Conservation (phyloP, 2,329 filamentous ascomycete species). For the Sphaerulina vaccinii region DNA sequence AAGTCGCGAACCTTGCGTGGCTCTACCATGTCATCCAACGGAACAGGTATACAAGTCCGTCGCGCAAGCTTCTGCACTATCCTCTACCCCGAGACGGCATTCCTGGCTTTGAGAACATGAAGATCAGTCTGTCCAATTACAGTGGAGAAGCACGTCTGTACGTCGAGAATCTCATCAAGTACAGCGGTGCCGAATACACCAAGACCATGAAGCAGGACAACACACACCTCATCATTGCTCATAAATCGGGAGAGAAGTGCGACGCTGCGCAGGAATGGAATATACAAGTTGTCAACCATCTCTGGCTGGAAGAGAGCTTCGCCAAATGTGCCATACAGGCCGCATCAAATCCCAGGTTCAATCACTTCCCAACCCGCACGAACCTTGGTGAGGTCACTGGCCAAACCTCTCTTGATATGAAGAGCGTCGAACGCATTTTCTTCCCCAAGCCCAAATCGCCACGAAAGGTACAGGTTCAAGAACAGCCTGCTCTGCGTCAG, state of each 20-base stretch:
- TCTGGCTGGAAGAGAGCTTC: constrained; percentile 98
- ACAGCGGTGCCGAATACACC: constrained; percentile 83
- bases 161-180: constrained; percentile 84
- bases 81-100: constrained; percentile 76
- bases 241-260: constrained; percentile 87
- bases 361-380: constrained; percentile 80
- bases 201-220: constrained; percentile 95
- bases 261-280: constrained; percentile 90
- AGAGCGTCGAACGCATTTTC: constrained; percentile 69
- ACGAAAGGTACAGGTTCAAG: constrained; percentile 26
- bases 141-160: constrained; percentile 91
- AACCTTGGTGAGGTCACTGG: constrained; percentile 93
- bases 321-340: constrained; percentile 77
- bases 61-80: constrained; percentile 83
- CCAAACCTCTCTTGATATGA: constrained; percentile 77
- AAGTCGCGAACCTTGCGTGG: constrained; percentile 92
- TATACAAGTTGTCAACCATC: constrained; percentile 84
- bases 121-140: constrained; percentile 93
- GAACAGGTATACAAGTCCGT: constrained; percentile 83
- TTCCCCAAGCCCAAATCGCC: constrained; percentile 42
- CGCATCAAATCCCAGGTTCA: constrained; percentile 72
- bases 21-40: constrained; percentile 87
- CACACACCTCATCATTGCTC: constrained; percentile 90
- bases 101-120: constrained; percentile 71
- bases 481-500: constrained; percentile 24